phyloP scores from a whole-genome alignment of 352 stramenopile species.

The Phytopythium helicoides region DNA sequence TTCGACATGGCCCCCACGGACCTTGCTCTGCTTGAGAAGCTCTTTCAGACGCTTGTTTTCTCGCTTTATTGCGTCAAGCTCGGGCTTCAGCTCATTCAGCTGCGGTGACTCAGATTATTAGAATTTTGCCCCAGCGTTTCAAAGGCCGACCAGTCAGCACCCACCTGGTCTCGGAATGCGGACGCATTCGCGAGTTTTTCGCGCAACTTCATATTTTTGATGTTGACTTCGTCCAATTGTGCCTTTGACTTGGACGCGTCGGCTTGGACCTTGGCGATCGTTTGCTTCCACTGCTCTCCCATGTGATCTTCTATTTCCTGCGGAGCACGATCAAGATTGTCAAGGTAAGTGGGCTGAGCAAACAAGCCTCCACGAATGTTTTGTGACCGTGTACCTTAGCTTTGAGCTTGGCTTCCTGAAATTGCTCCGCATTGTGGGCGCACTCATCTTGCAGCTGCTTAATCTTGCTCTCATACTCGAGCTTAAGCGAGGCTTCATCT shows the following conservation, averaged over 20 bases:
- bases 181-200: constrained; percentile 65
- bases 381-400: too few relatives aligned
- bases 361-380: too few relatives aligned
- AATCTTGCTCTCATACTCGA: constrained; percentile 60
- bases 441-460: constrained; percentile 67
- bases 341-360: background rate
- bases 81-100: constrained; percentile 58
- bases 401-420: constrained; percentile 50
- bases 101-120: constrained; percentile 9
- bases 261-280: constrained; percentile 59
- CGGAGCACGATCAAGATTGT: background rate
- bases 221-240: constrained; percentile 69
- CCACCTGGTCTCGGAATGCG: constrained; percentile 69
- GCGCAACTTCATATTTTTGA: constrained; percentile 77
- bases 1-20: constrained; percentile 25
- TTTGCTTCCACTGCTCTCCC: constrained; percentile 77
- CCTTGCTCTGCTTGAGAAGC: constrained; percentile 39
- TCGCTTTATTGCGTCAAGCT: constrained; percentile 39
- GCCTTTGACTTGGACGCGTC: constrained; percentile 66
- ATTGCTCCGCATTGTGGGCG: constrained; percentile 42
- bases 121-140: background rate
- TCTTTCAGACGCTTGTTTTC: constrained; percentile 50
- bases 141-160: background rate
- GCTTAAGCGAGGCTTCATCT: constrained; percentile 43
- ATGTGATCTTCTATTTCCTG: constrained; percentile 64